Conservation (phyloP, 768 basidiomycete species). For the Trametopsis cervina region DNA sequence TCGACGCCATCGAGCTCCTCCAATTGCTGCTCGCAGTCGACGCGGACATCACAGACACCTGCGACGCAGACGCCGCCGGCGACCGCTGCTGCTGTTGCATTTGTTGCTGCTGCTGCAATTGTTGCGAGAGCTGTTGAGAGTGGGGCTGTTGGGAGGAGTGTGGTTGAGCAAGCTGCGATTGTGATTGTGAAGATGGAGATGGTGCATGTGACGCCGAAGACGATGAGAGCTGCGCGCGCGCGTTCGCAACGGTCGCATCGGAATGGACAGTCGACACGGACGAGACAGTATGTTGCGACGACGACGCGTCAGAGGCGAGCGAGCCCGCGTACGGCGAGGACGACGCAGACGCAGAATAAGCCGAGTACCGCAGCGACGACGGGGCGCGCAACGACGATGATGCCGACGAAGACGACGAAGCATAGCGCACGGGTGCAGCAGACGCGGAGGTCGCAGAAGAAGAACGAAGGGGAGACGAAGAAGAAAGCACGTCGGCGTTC, state of each 20-base stretch:
- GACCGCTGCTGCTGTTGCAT: constrained; percentile 26
- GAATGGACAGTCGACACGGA: background rate
- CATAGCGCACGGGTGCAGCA: constrained; percentile 1
- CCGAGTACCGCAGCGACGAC: too few species aligned
- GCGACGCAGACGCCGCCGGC: constrained; percentile 45
- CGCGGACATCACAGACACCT: constrained; percentile 50
- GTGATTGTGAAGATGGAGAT: too few species aligned
- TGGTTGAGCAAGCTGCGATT: too few species aligned
- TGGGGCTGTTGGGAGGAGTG: constrained; percentile 1
- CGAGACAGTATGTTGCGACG: too few species aligned
- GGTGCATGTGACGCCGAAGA: too few species aligned
- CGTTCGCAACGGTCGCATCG: too few species aligned
- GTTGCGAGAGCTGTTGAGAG: constrained; percentile 8
- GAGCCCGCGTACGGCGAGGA: background rate
- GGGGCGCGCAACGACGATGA: too few species aligned
- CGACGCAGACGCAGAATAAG: too few species aligned
- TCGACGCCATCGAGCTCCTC: constrained; percentile 68
- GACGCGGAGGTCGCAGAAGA: background rate
- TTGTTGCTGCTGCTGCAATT: constrained; percentile 1
- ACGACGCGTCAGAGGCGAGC: background rate
- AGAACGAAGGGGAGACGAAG: too few species aligned
- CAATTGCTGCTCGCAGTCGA: constrained; percentile 65
- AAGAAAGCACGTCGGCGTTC: constrained; percentile 4
- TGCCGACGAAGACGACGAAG: too few species aligned
- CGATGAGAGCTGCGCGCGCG: too few species aligned